phyloP scores from a whole-genome alignment of 2,329 filamentous ascomycete species.

The Aspergillus pseudonomiae region DNA sequence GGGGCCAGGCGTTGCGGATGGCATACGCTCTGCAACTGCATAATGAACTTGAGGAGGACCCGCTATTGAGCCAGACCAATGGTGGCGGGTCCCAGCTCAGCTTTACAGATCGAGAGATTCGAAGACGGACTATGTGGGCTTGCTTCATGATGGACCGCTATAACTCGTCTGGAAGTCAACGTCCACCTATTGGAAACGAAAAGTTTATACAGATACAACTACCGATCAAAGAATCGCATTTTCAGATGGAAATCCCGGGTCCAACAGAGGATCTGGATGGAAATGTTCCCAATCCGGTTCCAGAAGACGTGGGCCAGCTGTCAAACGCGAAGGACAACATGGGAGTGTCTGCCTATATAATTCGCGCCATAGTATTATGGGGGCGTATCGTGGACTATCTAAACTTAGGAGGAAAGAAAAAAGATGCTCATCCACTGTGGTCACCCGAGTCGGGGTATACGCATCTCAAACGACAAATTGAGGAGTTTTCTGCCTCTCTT shows the following conservation, averaged over 20 bases:
- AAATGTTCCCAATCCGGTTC: slow-evolving; percentile 63
- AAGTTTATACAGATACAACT: slow-evolving; percentile 86
- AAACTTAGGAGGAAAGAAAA: slow-evolving; percentile 83
- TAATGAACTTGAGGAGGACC: slow-evolving; percentile 84
- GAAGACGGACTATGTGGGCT: slow-evolving; percentile 94
- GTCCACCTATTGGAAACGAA: slow-evolving; percentile 88
- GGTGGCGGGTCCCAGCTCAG: slow-evolving; percentile 67
- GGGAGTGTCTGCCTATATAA: slow-evolving; percentile 90
- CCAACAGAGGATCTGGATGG: slow-evolving; percentile 83
- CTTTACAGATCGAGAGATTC: slow-evolving; percentile 90
- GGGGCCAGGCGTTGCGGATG: slow-evolving; percentile 94
- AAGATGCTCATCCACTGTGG: slow-evolving; percentile 79
- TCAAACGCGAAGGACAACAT: slow-evolving; percentile 78
- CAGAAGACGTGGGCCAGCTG: slow-evolving; percentile 65
- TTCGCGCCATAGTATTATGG: slow-evolving; percentile 84
- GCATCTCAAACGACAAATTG: slow-evolving; percentile 69
- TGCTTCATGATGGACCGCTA: slow-evolving; percentile 98
- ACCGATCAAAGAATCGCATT: slow-evolving; percentile 86
- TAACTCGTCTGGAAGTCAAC: slow-evolving; percentile 91
- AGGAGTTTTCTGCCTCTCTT: slow-evolving; percentile 69
- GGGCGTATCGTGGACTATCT: slow-evolving; percentile 86
- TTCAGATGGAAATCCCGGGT: slow-evolving; percentile 87
- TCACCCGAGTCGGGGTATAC: slow-evolving; percentile 76
- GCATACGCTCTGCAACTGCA: slow-evolving; percentile 94
- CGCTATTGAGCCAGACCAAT: slow-evolving; percentile 62